Conservation (phyloP, 306 rosid genomes). For the Notholithocarpus densiflorus region DNA sequence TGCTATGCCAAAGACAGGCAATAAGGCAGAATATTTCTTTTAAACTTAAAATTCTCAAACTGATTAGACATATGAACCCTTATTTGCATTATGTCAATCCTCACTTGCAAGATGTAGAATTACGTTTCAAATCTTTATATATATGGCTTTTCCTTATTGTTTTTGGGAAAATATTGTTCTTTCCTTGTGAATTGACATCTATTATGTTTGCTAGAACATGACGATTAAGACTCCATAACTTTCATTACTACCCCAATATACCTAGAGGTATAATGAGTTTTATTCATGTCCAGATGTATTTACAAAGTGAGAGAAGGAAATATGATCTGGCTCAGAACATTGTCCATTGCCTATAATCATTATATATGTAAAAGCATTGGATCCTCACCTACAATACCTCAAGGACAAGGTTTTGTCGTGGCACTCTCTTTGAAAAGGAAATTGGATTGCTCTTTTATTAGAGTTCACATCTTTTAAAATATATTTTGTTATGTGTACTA, state of each 20-base stretch:
- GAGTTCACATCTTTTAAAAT: too few species aligned
- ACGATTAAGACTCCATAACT: neutral
- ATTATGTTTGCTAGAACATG: neutral
- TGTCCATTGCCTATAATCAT: neutral
- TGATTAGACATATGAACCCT: neutral
- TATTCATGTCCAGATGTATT: too few species aligned
- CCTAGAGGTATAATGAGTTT: neutral
- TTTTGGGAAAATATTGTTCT: neutral
- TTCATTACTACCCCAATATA: neutral
- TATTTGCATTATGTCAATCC: neutral
- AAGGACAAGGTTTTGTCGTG: too few species aligned
- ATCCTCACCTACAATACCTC: too few species aligned
- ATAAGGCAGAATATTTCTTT: neutral
- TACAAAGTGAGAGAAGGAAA: neutral
- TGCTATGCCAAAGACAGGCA: neutral
- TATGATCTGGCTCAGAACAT: neutral
- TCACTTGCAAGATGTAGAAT: neutral
- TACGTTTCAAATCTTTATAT: neutral
- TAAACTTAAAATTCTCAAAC: neutral
- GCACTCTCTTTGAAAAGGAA: too few species aligned
- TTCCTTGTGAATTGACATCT: neutral
- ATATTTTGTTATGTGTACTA: too few species aligned
- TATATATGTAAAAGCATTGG: too few species aligned
- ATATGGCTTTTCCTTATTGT: neutral
- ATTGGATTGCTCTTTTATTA: too few species aligned